Base-by-base conservation (phyloP, 306 rosid species). In the Malus sylvestris region DNA sequence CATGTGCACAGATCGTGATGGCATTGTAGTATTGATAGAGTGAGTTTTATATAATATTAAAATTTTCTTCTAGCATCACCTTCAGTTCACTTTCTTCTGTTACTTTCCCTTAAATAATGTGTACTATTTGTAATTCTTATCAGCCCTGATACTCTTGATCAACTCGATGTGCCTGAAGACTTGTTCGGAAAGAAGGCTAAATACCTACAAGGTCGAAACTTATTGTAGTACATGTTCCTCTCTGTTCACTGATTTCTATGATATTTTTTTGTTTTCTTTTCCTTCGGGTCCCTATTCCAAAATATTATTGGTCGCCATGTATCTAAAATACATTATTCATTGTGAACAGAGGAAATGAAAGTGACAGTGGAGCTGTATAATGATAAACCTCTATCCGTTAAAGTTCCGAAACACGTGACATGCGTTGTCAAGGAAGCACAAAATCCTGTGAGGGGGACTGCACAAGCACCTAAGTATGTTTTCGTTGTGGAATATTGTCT, bases 1-100 rank as follows among this genome's bases (percentile, higher is more conserved):
- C 78, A 90, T 95, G 98, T 94, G 97, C 85, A 90, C 81, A 44
- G 98, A 95, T 74, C 89, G 79, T 55, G 97, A 92, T 78, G 96
- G 96, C 60, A 89, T 89, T 81, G 84, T 92, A 3, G 81, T 92
- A 65, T 79, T 95, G 69, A 87, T 95, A 96, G 97, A 94, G 98
- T 92, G 86, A 89, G 97, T 92, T 79, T 35, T 74, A 77, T 33
- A 23, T 60, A 2, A 38, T 71, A 25, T 45, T 23, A 5, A 23
- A 18, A 30, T 18, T 57, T 22, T 1, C 44, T 16, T 55, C 20
- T 45, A 3, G 46, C 58, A 22, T 58, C 67, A 7, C 25, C 16
- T 25, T 42, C 59, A 42, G 70, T 33, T 63, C 23, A 8, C 73
- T 65, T 75, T 71, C 53, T 71, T 29, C 55, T 32, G 29, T 53